phyloP scores from a whole-genome alignment of 1,284 basidiomycete species.

The Limonomyces culmigenus region DNA sequence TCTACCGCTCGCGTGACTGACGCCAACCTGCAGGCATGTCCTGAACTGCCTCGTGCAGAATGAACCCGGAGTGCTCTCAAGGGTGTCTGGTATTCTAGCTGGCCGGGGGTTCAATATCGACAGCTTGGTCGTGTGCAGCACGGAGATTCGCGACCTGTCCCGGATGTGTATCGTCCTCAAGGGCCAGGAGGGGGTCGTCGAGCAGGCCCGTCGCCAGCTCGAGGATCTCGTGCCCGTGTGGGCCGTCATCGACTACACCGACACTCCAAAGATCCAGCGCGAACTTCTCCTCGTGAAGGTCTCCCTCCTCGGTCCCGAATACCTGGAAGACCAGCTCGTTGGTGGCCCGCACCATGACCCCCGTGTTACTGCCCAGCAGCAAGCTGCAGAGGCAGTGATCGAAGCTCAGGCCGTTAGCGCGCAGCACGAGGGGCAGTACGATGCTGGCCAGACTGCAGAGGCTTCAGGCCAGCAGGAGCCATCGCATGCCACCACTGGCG shows the following conservation, averaged over 20 bases:
- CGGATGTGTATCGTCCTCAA: constrained; percentile 97
- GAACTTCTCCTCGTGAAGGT: constrained; percentile 25
- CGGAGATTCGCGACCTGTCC: constrained; percentile 92
- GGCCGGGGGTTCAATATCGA: constrained; percentile 99
- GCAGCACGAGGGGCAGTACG: no score
- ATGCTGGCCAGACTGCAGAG: no score
- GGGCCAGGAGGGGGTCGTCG: constrained; percentile 95
- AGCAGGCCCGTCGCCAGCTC: constrained; percentile 87
- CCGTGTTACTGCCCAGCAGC: constrained; percentile 29
- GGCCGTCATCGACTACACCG: constrained; percentile 93
- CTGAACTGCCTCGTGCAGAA: constrained; percentile 99
- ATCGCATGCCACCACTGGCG: constrained; percentile 59
- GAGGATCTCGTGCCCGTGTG: constrained; percentile 94
- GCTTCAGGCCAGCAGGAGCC: constrained; percentile 62
- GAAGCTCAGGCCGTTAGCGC: constrained; percentile 57
- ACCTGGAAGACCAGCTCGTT: constrained; percentile 77
- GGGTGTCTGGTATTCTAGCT: constrained; percentile 94
- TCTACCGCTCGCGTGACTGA: not conserved
- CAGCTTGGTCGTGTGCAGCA: constrained; percentile 95
- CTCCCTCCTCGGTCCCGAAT: constrained; percentile 94
- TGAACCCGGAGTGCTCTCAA: constrained; percentile 95
- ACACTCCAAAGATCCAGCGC: constrained; percentile 29
- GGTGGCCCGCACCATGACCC: constrained; percentile 74
- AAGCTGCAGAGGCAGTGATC: no score
- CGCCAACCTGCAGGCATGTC: constrained; percentile 81